Conservation (phyloP, 2,329 filamentous ascomycete genomes). For the Claviceps monticola region DNA sequence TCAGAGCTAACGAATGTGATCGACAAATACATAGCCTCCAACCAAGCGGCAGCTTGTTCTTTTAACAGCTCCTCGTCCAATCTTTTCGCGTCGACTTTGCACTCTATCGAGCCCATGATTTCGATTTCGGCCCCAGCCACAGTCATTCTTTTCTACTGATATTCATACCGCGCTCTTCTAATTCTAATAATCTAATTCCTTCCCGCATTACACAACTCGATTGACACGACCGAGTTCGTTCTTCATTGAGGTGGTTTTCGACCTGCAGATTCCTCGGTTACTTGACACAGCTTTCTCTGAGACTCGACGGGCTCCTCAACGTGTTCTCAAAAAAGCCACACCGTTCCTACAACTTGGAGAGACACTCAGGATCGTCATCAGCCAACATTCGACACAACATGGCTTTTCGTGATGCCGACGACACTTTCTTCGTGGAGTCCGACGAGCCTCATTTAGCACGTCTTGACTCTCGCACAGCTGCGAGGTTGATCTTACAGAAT, state of each 20-base stretch:
- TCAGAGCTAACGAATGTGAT: constrained; percentile 18
- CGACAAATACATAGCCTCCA: constrained; percentile 24
- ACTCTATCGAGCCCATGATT: constrained; percentile 25
- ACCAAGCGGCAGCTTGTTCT: constrained; percentile 29
- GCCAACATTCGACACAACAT: constrained; percentile 22
- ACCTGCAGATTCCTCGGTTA: constrained; percentile 39
- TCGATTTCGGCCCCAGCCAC: constrained; percentile 35
- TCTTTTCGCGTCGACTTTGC: constrained; percentile 21
- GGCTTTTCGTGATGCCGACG: constrained; percentile 30
- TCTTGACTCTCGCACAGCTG: constrained; percentile 59
- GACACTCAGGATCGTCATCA: neutral
- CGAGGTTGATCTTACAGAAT: constrained; percentile 65
- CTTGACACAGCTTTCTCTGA: constrained; percentile 32
- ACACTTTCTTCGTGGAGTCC: constrained; percentile 41
- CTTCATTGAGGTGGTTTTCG: constrained; percentile 26
- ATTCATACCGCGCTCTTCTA: constrained; percentile 41
- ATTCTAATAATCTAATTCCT: constrained; percentile 37
- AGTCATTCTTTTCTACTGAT: constrained; percentile 41
- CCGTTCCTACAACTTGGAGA: constrained; percentile 1
- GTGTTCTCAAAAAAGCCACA: constrained; percentile 12
- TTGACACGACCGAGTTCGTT: constrained; percentile 16
- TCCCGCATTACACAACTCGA: constrained; percentile 26
- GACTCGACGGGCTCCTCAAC: constrained; percentile 11
- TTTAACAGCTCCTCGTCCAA: constrained; percentile 33
- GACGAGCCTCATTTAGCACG: constrained; percentile 38